Base-by-base conservation (phyloP, 179 eudicot species). In the Sideroxylon spinosum region DNA sequence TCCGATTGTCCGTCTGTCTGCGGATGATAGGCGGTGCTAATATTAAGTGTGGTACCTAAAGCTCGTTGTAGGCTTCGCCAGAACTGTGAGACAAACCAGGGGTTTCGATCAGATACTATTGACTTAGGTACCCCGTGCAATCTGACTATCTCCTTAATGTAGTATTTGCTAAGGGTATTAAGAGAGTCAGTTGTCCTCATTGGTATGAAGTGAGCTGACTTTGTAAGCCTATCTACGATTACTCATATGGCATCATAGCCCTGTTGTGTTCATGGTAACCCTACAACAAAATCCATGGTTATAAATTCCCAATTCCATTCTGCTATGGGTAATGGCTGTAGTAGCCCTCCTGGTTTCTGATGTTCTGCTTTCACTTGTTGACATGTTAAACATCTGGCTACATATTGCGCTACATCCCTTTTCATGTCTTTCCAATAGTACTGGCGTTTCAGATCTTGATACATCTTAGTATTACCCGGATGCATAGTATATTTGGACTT, bases 401-500 rank as follows among this genome's bases (percentile, higher is more conserved):
- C 75, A 23, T 32, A 74, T 2, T 79, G 59, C 0, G 55, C 74
- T 14, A 67, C 44, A 3, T 67, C n/a, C 61, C 44, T 9, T 25
- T 65, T 66, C 74, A 79, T 79, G 0, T 4, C 13, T 0, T 22
- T 9, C 82, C 46, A 79, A 78, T 67, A 79, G n/a, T 23, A 79
- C 8, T 7, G 7, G 1, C 14, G 6, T 12, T 9, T 25, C 2
- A 66, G 22, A 4, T 75, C 67, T 1, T 80, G 61, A 29, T 29
- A 3, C 37, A 29, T n/a, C n/a, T n/a, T n/a, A n/a, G n/a, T n/a
- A n/a, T n/a, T n/a, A n/a, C n/a, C n/a, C n/a, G n/a, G n/a, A n/a
- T n/a, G n/a, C n/a, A n/a, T n/a, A n/a, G n/a, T n/a, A n/a, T n/a
- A n/a, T n/a, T n/a, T n/a, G n/a, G n/a, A n/a, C n/a, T n/a, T n/a